Percentiles rank a stretch among this genome's conserved stretches.
Conservation (phyloP, 352 stramenopile species). For the Phytophthora hibernalis region DNA sequence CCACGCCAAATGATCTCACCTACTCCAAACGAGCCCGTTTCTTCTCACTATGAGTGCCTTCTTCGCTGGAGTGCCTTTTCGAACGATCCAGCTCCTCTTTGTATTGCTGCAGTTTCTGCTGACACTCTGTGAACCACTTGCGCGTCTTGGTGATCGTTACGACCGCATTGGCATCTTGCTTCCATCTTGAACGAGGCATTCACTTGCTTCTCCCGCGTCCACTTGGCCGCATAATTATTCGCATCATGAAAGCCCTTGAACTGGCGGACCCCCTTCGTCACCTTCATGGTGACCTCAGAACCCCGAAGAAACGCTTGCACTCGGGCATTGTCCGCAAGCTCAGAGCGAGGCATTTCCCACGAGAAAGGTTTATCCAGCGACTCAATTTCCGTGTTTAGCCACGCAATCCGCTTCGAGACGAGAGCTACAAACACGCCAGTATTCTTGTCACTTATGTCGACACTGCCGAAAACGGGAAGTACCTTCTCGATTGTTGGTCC, state of each 20-base stretch:
- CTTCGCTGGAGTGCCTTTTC: neutral
- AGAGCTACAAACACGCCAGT: neutral
- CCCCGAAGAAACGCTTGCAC: constrained; percentile 14
- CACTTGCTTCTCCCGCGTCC: neutral
- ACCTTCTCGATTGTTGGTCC: constrained; percentile 1
- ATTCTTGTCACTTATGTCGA: neutral
- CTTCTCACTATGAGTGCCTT: neutral
- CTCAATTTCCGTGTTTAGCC: constrained; percentile 9
- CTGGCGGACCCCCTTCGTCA: neutral
- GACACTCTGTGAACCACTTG: constrained; percentile 1
- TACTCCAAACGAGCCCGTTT: neutral
- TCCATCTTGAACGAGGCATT: constrained; percentile 19
- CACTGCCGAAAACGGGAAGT: neutral
- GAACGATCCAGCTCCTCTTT: constrained; percentile 1
- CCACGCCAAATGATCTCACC: neutral
- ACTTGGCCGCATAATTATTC: constrained; percentile 2
- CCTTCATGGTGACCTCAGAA: neutral
- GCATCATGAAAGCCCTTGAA: constrained; percentile 11
- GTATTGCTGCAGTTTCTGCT: neutral
- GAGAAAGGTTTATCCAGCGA: constrained; percentile 11
- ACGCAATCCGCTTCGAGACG: constrained; percentile 4
- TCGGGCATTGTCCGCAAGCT: constrained; percentile 2
- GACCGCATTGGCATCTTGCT: neutral
- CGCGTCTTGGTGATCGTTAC: constrained; percentile 24
- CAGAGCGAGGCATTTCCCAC: constrained; percentile 14